A percentile compares a stretch with the other conserved stretches of the same genome.
Evolutionary conservation across 2,329 filamentous ascomycete genomes (phyloP).

Genomic region (Aaosphaeria arxii): DNA sequence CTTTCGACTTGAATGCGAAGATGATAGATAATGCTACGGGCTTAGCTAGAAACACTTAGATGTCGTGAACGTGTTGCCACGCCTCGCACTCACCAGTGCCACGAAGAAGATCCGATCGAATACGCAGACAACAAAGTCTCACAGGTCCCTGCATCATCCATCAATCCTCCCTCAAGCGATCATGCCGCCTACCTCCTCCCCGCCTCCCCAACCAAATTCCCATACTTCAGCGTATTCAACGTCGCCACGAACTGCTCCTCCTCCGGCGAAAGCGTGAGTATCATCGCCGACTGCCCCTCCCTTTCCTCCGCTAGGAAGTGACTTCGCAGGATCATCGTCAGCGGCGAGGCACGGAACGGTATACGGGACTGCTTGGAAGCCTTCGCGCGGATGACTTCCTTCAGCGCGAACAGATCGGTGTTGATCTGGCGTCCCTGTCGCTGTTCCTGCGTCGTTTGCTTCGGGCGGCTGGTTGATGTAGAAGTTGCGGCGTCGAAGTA

Average conservation of each 20-base stretch:
- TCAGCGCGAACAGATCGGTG: constrained; percentile 44
- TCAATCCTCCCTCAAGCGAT: too few species aligned
- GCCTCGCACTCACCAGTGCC: too few species aligned
- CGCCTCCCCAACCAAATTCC: constrained; percentile 37
- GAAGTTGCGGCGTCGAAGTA: constrained; percentile 34
- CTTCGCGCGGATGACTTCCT: constrained; percentile 47
- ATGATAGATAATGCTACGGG: too few species aligned
- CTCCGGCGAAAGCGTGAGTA: constrained; percentile 40
- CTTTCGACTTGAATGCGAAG: too few species aligned
- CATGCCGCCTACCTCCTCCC: neutral
- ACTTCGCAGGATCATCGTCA: constrained; percentile 44
- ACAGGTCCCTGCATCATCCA: too few species aligned
- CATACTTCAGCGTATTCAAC: constrained; percentile 45
- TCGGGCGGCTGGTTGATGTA: constrained; percentile 10
- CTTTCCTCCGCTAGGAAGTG: constrained; percentile 31
- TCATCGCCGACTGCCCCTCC: constrained; percentile 31
- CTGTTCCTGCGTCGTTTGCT: constrained; percentile 38
- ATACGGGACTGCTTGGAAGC: constrained; percentile 33
- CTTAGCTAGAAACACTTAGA: too few species aligned
- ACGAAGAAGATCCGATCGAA: too few species aligned
- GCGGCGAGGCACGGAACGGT: constrained; percentile 41
- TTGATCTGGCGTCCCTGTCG: constrained; percentile 46
- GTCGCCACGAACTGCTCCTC: constrained; percentile 38
- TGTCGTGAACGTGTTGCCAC: too few species aligned
- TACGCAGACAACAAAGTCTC: too few species aligned